Evolutionary conservation across 2,329 filamentous ascomycete species (phyloP).

Genomic region (Fusarium siculi): DNA sequence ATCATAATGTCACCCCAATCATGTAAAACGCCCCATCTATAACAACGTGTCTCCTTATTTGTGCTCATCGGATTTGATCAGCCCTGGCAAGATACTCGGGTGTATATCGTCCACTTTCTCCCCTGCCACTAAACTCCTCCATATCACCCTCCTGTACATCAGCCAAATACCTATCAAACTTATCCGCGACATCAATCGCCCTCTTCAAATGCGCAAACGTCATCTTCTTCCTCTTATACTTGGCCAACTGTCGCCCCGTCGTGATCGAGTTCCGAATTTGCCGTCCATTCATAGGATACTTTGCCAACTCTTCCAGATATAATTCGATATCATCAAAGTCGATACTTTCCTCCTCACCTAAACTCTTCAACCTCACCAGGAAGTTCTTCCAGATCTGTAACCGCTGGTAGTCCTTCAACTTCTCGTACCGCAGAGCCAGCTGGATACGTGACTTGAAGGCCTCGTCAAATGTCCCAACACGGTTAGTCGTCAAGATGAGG

Average conservation of each 20-base stretch:
- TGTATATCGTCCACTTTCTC: not conserved
- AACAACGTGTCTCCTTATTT: not conserved
- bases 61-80: not conserved
- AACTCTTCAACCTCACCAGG: not conserved
- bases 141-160: slow-evolving; percentile 8
- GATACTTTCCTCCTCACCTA: not conserved
- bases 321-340: not conserved
- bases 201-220: slow-evolving; percentile 2
- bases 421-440: slow-evolving; percentile 6
- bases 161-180: slow-evolving; percentile 18
- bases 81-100: not conserved
- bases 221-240: slow-evolving; percentile 4
- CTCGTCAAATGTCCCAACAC: slow-evolving; percentile 14
- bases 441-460: slow-evolving; percentile 20
- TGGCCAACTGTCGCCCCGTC: slow-evolving; percentile 4
- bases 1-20: not conserved
- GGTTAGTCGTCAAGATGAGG: not conserved
- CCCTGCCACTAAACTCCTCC: not conserved
- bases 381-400: slow-evolving; percentile 19
- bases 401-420: not conserved
- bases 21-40: too few relatives aligned
- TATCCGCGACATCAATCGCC: slow-evolving; percentile 1
- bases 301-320: not conserved
- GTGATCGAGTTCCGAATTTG: slow-evolving; percentile 24
- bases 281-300: slow-evolving; percentile 5